A percentile compares a stretch with the other conserved stretches of the same genome.
Conservation (phyloP, 2,329 filamentous ascomycete species). For the Myrmaecium sp. region DNA sequence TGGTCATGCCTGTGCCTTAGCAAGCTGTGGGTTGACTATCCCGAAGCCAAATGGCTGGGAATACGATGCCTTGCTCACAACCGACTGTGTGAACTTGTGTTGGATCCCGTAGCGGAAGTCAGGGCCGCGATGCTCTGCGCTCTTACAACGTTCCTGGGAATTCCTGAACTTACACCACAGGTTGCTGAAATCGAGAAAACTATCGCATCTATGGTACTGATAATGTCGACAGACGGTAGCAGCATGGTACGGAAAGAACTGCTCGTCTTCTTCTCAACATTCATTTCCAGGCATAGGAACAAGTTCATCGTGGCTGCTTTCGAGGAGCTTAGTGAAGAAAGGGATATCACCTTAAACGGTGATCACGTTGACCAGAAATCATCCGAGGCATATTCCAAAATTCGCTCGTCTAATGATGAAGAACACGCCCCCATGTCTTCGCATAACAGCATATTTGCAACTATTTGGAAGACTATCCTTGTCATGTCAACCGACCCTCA, state of each 20-base stretch:
- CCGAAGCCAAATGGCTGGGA: constrained; percentile 91
- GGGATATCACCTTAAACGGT: constrained; percentile 1
- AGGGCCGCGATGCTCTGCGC: constrained; percentile 86
- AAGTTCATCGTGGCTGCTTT: constrained; percentile 86
- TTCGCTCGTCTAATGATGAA: no score
- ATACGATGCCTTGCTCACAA: constrained; percentile 74
- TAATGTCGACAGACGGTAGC: constrained; percentile 88
- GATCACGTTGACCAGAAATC: constrained; percentile 2
- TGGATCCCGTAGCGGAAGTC: constrained; percentile 82
- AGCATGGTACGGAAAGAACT: constrained; percentile 88
- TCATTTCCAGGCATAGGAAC: constrained; percentile 75
- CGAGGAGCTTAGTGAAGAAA: constrained; percentile 60
- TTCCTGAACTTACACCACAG: constrained; percentile 80
- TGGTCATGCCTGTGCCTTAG: constrained; percentile 94
- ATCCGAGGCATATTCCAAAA: constrained; percentile 5
- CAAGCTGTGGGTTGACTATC: constrained; percentile 80
- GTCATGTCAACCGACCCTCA: constrained; percentile 89
- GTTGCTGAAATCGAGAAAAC: constrained; percentile 82
- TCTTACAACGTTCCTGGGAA: constrained; percentile 84
- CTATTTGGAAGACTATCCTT: constrained; percentile 84
- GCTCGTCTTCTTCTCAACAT: constrained; percentile 82
- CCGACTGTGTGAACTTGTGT: constrained; percentile 62
- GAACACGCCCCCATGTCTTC: no score
- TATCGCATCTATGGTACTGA: constrained; percentile 72
- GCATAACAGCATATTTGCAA: constrained; percentile 81